A percentile compares a stretch with the other conserved stretches of the same genome.
Conservation (phyloP, 805 yeast genomes). For the Nakazawaea ernobii region DNA sequence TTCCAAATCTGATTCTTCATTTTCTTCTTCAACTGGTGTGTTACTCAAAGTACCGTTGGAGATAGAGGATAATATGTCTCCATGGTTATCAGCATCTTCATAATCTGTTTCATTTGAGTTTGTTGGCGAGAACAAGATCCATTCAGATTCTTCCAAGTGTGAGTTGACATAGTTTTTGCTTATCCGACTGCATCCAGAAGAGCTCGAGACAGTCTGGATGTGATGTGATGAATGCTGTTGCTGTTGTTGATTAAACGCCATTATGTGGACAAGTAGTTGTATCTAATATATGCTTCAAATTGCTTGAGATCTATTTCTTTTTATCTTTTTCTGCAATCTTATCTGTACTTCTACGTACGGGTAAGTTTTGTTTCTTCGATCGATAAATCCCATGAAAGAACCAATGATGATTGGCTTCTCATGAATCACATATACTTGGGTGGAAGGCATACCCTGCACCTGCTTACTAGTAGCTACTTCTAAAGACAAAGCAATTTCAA, state of each 20-base stretch:
- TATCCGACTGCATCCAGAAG: neutral
- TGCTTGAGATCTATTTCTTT: neutral
- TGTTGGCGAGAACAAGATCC: conserved; percentile 26
- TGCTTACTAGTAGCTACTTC: too few relatives aligned
- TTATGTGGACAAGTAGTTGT: neutral
- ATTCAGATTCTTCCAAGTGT: conserved; percentile 20
- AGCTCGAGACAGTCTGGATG: neutral
- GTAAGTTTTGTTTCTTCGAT: too few relatives aligned
- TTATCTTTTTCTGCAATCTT: too few relatives aligned
- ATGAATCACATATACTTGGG: too few relatives aligned
- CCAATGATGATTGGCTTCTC: too few relatives aligned
- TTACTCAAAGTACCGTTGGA: conserved; percentile 11
- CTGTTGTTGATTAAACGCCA: conserved; percentile 8
- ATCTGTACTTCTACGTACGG: too few relatives aligned
- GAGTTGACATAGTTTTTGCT: conserved; percentile 1
- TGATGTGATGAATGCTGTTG: neutral
- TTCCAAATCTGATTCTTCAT: conserved; percentile 16
- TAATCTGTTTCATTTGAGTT: conserved; percentile 11
- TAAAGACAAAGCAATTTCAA: too few relatives aligned
- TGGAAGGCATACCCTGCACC: too few relatives aligned
- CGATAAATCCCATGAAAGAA: too few relatives aligned
- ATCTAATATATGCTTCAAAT: too few relatives aligned
- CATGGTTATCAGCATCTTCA: conserved; percentile 15
- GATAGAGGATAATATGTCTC: conserved; percentile 21
- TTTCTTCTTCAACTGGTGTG: conserved; percentile 12